Percentiles rank a stretch among this genome's conserved stretches.
Conservation (phyloP, 1,139 yeast species). For the Blastobotrys persicus region DNA sequence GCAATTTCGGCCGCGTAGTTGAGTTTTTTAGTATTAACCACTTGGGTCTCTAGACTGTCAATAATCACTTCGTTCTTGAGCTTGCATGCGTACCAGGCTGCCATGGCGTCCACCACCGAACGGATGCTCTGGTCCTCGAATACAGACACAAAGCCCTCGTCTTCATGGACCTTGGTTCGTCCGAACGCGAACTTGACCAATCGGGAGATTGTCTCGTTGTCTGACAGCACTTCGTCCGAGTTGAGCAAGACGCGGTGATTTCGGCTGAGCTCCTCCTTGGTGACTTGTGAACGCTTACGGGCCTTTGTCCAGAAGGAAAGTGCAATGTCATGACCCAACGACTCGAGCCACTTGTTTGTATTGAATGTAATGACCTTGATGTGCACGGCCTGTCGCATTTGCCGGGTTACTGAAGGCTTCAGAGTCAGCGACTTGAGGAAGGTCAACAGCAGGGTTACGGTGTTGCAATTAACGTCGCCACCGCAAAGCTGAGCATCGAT, state of each 20-base stretch:
- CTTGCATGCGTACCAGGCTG: conserved; percentile 34
- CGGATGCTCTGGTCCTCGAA: conserved; percentile 30
- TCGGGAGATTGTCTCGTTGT: conserved; percentile 26
- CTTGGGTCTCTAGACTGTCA: conserved; percentile 24
- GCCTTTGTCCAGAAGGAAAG: conserved; percentile 13
- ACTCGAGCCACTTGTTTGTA: background rate
- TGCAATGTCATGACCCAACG: conserved; percentile 8
- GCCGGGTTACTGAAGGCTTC: conserved; percentile 31
- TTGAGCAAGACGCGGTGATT: conserved; percentile 10
- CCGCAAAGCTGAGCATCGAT: conserved; percentile 42
- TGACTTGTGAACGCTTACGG: conserved; percentile 2
- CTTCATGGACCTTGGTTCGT: conserved; percentile 23
- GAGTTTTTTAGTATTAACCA: conserved; percentile 23
- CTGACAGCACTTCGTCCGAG: conserved; percentile 23
- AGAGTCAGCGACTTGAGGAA: conserved; percentile 33
- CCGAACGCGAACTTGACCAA: conserved; percentile 27
- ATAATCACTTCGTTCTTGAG: conserved; percentile 30
- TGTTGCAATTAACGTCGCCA: conserved; percentile 34
- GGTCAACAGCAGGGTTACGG: conserved; percentile 30
- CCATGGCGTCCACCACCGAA: conserved; percentile 33
- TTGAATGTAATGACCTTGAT: conserved; percentile 23
- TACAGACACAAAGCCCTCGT: conserved; percentile 30
- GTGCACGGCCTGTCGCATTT: conserved; percentile 37
- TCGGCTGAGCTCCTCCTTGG: conserved; percentile 2
- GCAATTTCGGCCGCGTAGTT: conserved; percentile 30